Base-by-base conservation (phyloP, 441 rosid genomes). In the Gossypium davidsonii region DNA sequence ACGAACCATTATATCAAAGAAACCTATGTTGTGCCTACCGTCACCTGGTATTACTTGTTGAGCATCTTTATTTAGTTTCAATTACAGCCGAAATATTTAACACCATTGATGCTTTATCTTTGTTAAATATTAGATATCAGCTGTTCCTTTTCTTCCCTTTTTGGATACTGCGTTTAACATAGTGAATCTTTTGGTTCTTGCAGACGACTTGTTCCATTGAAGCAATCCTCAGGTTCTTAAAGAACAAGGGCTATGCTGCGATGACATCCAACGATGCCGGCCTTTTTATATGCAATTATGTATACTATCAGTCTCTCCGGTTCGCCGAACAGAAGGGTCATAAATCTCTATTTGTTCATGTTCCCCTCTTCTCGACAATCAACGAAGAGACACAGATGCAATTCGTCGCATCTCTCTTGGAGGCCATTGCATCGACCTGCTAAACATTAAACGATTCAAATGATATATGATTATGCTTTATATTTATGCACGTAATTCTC, bases 261-360 rank as follows among this genome's bases (percentile, higher is more conserved):
- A 64, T 68, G 12, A 76, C 78, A 39, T 84, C 93, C 12, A 48
- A 80, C 2, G 83, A 85, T 48, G 93, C 90, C 0, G 93, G 91
- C 37, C 79, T 83, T 11, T 89, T 87, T 9, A 82, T 89, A 17
- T 89, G 93, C 88, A 84, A 89, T 78, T 87, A 84, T 4, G 87
- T 87, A 1, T 87, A 89, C 63, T 89, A 87, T 61, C 93, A 85
- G 37, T 89, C 91, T 11, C 91, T 89, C 3, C 74, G 85, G 46
- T 81, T 84, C 14, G 88, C 91, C 0, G 87, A 87, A 77, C 84
- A 76, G 77, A 86, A 83, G 65, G 91, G 87, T 14, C 84, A 76
- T 75, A 87, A 80, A 65, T 85, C 90, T 21, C 81, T 89, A 25
- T 89, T 89, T 71, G 86, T 81, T 28, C 93, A 86, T 25, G 89